Conservation (phyloP, 75 land plant species). For the Cunninghamia lanceolata region DNA sequence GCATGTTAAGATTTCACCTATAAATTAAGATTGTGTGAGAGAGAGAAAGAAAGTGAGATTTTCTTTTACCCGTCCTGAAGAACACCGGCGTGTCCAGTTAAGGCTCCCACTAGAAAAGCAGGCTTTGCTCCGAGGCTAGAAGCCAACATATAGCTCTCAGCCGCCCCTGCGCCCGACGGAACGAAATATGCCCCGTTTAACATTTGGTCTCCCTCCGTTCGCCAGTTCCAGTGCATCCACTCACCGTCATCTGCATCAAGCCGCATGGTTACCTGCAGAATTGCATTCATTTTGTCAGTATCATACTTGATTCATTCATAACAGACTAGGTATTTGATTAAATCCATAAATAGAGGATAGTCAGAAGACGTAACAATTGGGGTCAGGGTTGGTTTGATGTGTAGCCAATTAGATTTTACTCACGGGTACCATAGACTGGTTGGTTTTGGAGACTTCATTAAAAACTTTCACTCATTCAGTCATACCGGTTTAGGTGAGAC, state of each 20-base stretch:
- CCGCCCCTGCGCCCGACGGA: constrained; percentile 56
- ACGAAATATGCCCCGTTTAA: constrained; percentile 83
- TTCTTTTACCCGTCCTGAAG: constrained; percentile 11
- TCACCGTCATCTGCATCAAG: constrained; percentile 52
- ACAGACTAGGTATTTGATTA: too few relatives aligned
- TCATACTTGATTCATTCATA: too few relatives aligned
- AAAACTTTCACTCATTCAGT: too few relatives aligned
- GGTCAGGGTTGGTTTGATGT: too few relatives aligned
- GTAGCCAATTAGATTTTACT: too few relatives aligned
- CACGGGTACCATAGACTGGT: too few relatives aligned
- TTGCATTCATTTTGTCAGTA: background rate
- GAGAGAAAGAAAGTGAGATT: background rate
- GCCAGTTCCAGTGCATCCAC: constrained; percentile 82
- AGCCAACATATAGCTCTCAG: constrained; percentile 52
- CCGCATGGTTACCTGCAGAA: constrained; percentile 73
- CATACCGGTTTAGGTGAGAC: too few relatives aligned
- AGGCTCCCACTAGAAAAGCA: constrained; percentile 37
- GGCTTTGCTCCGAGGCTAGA: constrained; percentile 64
- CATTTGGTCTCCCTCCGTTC: constrained; percentile 73
- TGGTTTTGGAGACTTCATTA: too few relatives aligned
- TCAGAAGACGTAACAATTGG: too few relatives aligned
- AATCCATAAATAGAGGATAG: too few relatives aligned
- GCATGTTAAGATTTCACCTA: background rate
- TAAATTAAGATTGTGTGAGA: too few relatives aligned
- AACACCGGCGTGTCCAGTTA: constrained; percentile 59